Evolutionary conservation across 257 asterid genomes (phyloP).

Genomic region (Nicotiana tabacum): DNA sequence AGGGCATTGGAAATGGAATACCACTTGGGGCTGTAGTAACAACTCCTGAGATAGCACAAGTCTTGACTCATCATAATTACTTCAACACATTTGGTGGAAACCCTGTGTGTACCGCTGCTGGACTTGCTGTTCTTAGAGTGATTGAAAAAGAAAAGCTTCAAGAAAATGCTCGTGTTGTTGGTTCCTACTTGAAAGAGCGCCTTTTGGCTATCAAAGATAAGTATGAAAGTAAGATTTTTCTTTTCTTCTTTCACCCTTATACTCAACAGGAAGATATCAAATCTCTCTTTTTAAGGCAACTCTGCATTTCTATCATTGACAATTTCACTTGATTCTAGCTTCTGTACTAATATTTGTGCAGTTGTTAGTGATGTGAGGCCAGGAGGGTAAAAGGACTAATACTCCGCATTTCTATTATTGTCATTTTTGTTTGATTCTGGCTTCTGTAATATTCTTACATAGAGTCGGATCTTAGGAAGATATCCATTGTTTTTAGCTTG

Average conservation of each 20-base stretch:
- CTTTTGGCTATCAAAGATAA: slow-evolving; percentile 58
- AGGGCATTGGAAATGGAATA: slow-evolving; percentile 97
- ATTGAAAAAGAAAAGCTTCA: slow-evolving; percentile 85
- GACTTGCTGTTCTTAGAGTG: slow-evolving; percentile 81
- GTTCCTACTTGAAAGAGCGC: slow-evolving; percentile 69
- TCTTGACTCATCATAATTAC: slow-evolving; percentile 51
- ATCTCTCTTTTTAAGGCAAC: not conserved
- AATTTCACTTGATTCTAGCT: no score
- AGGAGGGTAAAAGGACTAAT: no score
- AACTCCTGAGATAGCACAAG: slow-evolving; percentile 77
- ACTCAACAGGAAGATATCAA: not conserved
- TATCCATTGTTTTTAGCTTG: no score
- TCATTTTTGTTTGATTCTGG: no score
- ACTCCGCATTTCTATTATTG: no score
- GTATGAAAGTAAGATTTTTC: slow-evolving; percentile 49
- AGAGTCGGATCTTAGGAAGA: no score
- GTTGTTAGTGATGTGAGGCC: no score
- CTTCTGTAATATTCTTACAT: no score
- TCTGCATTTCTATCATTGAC: no score
- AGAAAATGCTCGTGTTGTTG: slow-evolving; percentile 62
- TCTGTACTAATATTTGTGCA: no score
- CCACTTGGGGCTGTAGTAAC: slow-evolving; percentile 96
- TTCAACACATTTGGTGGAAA: slow-evolving; percentile 96
- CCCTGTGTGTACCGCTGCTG: slow-evolving; percentile 89
- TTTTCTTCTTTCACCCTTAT: slow-evolving; percentile 28